Base-by-base conservation (phyloP, 768 basidiomycete species). In the Mycena capillaripes region DNA sequence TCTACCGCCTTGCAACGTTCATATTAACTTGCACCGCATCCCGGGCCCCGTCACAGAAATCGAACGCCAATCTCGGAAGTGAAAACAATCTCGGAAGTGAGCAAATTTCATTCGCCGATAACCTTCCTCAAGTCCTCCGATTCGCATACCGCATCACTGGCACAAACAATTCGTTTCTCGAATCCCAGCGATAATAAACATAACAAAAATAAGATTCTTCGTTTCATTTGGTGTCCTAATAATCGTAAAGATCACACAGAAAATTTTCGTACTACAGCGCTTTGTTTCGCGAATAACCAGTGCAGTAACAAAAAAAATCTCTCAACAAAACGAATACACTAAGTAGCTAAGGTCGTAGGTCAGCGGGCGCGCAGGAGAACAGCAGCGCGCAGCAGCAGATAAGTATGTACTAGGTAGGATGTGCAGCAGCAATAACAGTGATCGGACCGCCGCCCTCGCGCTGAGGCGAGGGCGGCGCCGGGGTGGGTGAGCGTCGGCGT, bases 221-320 rank as follows among this genome's bases (percentile, higher is more conserved):
- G 76, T 82, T 82, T 81, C 82, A 82, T 83, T 83, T n/a, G n/a
- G 82, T 78, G 74, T 82, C 82, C 82, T 82, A 82, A n/a, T n/a
- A n/a, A n/a, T n/a, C n/a, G n/a, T n/a, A n/a, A n/a, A 80, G 81
- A 82, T 82, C 77, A 81, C 82, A 81, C 81, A 81, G 83, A 83
- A 82, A 84, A n/a, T n/a, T n/a, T n/a, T 84, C 83, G 83, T 83
- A 82, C 82, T 84, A 84, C 83, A 83, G 71, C 71, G 81, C 81
- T 70, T n/a, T n/a, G n/a, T n/a, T n/a, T n/a, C n/a, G n/a, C n/a
- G n/a, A n/a, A n/a, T n/a, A n/a, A n/a, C n/a, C n/a, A n/a, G n/a
- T n/a, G n/a, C n/a, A n/a, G n/a, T n/a, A n/a, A 82, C 82, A 81
- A 76, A 79, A 69, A 58, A 76, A 62, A 61, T 69, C 67, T 69